Percentiles rank a stretch among this genome's conserved stretches.
Evolutionary conservation across 768 basidiomycete genomes (phyloP).

Genomic region (Auricularia sp.): DNA sequence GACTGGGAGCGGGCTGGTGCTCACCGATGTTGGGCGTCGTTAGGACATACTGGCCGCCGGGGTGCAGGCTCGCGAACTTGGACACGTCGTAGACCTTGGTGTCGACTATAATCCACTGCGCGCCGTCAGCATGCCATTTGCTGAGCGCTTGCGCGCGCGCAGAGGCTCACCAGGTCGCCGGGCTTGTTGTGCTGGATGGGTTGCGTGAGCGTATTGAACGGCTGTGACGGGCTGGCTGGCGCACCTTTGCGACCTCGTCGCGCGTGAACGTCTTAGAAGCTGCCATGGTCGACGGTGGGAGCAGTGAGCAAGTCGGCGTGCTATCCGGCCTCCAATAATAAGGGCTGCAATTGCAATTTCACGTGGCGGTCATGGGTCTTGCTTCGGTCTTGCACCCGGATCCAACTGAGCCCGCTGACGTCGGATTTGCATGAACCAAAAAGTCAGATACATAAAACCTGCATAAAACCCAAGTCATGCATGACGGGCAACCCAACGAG

Average conservation of each 20-base stretch:
- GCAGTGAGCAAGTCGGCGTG: background rate
- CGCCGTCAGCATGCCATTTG: background rate
- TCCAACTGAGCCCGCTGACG: too few species aligned
- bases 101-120: constrained; percentile 74
- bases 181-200: constrained; percentile 71
- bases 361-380: background rate
- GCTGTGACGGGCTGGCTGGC: constrained; percentile 6
- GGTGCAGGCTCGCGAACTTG: constrained; percentile 75
- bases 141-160: background rate
- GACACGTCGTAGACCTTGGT: constrained; percentile 74
- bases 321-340: background rate
- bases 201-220: background rate
- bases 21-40: constrained; percentile 57
- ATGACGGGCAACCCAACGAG: too few species aligned
- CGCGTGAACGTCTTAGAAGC: constrained; percentile 28
- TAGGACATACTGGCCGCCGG: constrained; percentile 72
- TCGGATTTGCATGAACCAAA: too few species aligned
- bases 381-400: background rate
- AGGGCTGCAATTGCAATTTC: background rate
- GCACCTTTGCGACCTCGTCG: constrained; percentile 61
- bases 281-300: background rate
- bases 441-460: too few species aligned
- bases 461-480: too few species aligned
- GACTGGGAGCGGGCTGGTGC: too few species aligned
- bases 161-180: constrained; percentile 57